Conservation (phyloP, 2,329 filamentous ascomycete species). For the Arthrobotrys sinensis region DNA sequence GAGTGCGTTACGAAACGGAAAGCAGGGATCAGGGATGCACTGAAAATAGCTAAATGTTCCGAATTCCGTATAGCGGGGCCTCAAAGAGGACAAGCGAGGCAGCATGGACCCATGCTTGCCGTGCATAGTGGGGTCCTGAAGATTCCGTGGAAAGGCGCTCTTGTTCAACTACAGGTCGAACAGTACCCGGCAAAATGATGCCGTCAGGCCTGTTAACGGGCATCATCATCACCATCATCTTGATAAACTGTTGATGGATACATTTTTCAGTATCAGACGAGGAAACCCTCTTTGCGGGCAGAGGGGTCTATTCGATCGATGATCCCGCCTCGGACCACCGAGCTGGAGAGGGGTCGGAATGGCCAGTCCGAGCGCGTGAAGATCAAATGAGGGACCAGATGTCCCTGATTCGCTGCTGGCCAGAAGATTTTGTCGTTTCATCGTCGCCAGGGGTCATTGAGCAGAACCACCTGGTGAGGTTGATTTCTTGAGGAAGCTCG, state of each 20-base stretch:
- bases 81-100: slow-evolving; percentile 41
- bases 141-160: slow-evolving; percentile 42
- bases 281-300: background rate
- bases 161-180: slow-evolving; percentile 1
- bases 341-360: background rate
- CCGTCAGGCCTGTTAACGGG: slow-evolving; percentile 1
- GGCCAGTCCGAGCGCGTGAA: slow-evolving; percentile 12
- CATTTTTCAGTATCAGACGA: slow-evolving; percentile 5
- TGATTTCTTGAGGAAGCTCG: slow-evolving; percentile 23
- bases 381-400: background rate
- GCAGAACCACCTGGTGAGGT: slow-evolving; percentile 12
- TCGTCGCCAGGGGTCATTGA: background rate
- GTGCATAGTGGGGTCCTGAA: slow-evolving; percentile 29
- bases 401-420: slow-evolving; percentile 32
- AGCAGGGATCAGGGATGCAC: slow-evolving; percentile 21
- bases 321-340: background rate
- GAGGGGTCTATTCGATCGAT: background rate
- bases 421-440: slow-evolving; percentile 22
- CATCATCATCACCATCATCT: background rate
- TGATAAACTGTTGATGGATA: background rate
- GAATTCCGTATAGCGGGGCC: slow-evolving; percentile 39
- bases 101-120: slow-evolving; percentile 25
- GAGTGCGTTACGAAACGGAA: slow-evolving; percentile 51
- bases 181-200: slow-evolving; percentile 8
- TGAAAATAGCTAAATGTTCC: slow-evolving; percentile 45